Base-by-base conservation (phyloP, 1,284 basidiomycete genomes). In the Cystobasidium sp. region DNA sequence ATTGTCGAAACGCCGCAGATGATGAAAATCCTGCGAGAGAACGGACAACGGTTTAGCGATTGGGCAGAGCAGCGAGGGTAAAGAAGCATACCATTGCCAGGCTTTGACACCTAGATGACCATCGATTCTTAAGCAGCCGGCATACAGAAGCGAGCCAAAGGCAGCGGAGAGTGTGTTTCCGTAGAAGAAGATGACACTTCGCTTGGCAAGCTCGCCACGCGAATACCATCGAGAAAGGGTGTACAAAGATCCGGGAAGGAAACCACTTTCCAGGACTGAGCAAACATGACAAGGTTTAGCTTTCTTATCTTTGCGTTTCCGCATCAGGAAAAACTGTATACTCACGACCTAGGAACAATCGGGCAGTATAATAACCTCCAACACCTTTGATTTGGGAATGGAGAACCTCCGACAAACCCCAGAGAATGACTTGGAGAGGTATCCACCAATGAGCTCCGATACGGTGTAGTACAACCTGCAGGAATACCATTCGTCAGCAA, bases 21-120 rank as follows among this genome's bases (percentile, higher is more conserved):
- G 44, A 64, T 47, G 24, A 51, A 64, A n/a, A 59, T 59, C 56
- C 56, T 59, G n/a, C n/a, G n/a, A n/a, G n/a, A n/a, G n/a, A n/a
- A n/a, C n/a, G n/a, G n/a, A n/a, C n/a, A n/a, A n/a, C n/a, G n/a
- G n/a, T n/a, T n/a, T n/a, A n/a, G n/a, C n/a, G n/a, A n/a, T n/a
- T n/a, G n/a, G n/a, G n/a, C n/a, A n/a, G n/a, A n/a, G n/a, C n/a
- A n/a, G n/a, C n/a, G n/a, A n/a, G n/a, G n/a, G n/a, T n/a, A n/a
- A n/a, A n/a, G n/a, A n/a, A 12, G 3, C 56, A 1, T 39, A 59
- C 56, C 56, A 59, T 59, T 59, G 56, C 56, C 56, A 59, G 2
- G 31, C 56, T 16, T 59, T 37, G 1, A 59, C 31, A 14, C 56
- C 56, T 24, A 37, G 31, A 39, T 37, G 24, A 16, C n/a, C n/a